phyloP scores from a whole-genome alignment of 257 asterid species.

The Salvia hispanica region DNA sequence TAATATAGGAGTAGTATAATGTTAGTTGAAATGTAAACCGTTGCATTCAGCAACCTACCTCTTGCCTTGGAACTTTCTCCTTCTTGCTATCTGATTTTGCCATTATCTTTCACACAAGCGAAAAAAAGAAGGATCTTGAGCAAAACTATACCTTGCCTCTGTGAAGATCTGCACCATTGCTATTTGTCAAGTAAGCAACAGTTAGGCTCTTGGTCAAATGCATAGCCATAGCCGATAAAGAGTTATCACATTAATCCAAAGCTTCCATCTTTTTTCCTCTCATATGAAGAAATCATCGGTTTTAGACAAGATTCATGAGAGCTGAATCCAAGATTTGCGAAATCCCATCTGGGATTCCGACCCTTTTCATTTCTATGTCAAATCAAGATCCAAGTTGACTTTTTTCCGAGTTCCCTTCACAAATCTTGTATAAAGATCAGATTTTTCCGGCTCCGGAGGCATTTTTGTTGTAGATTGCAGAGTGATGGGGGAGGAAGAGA shows the following conservation, averaged over 20 bases:
- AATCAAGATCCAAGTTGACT: constrained; percentile 61
- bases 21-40: neutral
- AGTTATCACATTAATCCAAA: constrained; percentile 3
- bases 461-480: neutral
- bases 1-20: too few species aligned
- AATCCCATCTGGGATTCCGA: constrained; percentile 35
- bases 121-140: constrained; percentile 1
- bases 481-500: constrained; percentile 64
- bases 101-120: constrained; percentile 1
- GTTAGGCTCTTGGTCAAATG: constrained; percentile 30
- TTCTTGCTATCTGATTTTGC: neutral
- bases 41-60: constrained; percentile 33
- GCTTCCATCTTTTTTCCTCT: constrained; percentile 7
- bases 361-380: constrained; percentile 4
- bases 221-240: neutral
- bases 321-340: constrained; percentile 22
- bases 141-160: constrained; percentile 10
- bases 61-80: constrained; percentile 24
- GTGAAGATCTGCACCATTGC: neutral
- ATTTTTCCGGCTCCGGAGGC: constrained; percentile 27
- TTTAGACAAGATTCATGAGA: constrained; percentile 22
- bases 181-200: constrained; percentile 10
- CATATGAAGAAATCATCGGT: neutral
- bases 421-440: constrained; percentile 22
- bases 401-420: constrained; percentile 23